Conservation (phyloP, 495 filamentous ascomycete genomes). For the Lophiotrema nucula region DNA sequence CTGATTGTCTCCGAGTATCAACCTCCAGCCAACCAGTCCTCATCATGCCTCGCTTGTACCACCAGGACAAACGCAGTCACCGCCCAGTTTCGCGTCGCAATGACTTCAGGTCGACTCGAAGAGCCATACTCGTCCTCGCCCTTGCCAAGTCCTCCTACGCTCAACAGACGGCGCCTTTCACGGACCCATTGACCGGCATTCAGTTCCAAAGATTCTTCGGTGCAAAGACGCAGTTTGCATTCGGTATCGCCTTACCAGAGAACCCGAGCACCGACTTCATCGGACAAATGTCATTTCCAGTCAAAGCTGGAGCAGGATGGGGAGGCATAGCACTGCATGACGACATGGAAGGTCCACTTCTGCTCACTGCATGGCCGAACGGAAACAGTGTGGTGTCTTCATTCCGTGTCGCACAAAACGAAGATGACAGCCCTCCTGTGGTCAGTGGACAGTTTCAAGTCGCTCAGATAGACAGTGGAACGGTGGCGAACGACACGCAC, state of each 20-base stretch:
- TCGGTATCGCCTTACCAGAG: slow-evolving; percentile 13
- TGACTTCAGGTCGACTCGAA: no score
- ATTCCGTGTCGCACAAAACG: slow-evolving; percentile 5
- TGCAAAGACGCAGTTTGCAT: slow-evolving; percentile 11
- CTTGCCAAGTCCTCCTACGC: neutral
- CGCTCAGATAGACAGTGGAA: no score
- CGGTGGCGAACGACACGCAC: no score
- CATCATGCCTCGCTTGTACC: no score
- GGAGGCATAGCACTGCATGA: slow-evolving; percentile 5
- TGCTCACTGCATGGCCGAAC: slow-evolving; percentile 13
- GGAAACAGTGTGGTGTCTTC: slow-evolving; percentile 3
- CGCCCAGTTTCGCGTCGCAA: no score
- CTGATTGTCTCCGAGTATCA: no score
- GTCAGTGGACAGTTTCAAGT: no score
- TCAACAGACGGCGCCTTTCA: slow-evolving; percentile 5
- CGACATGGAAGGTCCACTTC: slow-evolving; percentile 9
- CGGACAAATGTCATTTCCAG: slow-evolving; percentile 8
- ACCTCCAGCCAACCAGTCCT: no score
- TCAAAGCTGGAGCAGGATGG: neutral
- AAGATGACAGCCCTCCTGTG: slow-evolving; percentile 8
- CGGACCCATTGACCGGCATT: slow-evolving; percentile 5
- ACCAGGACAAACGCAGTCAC: no score
- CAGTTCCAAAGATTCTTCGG: slow-evolving; percentile 9
- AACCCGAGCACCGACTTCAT: slow-evolving; percentile 14
- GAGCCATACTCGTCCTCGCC: neutral